phyloP scores from a whole-genome alignment of 192 early-diverging fungal genomes.

The Backusella tuberculispora region DNA sequence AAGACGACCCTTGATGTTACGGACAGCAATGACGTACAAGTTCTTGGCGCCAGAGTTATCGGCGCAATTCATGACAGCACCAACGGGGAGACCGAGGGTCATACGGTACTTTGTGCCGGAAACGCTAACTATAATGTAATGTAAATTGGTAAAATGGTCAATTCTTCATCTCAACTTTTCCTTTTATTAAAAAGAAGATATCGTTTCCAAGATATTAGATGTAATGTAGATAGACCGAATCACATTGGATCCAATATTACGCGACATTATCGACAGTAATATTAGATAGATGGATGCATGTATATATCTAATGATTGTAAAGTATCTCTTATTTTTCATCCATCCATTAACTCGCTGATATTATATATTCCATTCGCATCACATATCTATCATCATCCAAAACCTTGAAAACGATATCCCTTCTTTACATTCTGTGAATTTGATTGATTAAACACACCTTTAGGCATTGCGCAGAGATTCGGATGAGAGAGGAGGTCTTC shows the following conservation, averaged over 20 bases:
- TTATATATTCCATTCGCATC: background rate
- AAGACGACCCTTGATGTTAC: constrained; percentile 92
- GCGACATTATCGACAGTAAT: background rate
- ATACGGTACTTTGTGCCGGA: constrained; percentile 98
- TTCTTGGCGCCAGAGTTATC: constrained; percentile 99
- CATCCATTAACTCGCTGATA: background rate
- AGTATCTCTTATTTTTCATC: background rate
- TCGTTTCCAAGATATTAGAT: background rate
- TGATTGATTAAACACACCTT: constrained; percentile 14
- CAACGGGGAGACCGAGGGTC: constrained; percentile 93
- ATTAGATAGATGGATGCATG: background rate
- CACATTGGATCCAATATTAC: background rate
- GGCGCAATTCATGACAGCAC: constrained; percentile 99
- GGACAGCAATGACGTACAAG: constrained; percentile 98
- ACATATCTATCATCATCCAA: too few relatives aligned
- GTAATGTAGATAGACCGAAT: background rate
- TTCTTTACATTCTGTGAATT: background rate
- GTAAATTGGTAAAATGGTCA: background rate
- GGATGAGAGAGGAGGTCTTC: constrained; percentile 24
- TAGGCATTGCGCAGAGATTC: constrained; percentile 28
- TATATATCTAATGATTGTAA: background rate
- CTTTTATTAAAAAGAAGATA: background rate
- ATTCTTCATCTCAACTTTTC: background rate
- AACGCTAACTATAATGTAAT: constrained; percentile 55
- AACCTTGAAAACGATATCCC: background rate